These are phyloP conservation scores for Aspergillus avenaceus DNA, from an alignment of 495 filamentous ascomycete species.

Conservation along the genomic window DNA sequence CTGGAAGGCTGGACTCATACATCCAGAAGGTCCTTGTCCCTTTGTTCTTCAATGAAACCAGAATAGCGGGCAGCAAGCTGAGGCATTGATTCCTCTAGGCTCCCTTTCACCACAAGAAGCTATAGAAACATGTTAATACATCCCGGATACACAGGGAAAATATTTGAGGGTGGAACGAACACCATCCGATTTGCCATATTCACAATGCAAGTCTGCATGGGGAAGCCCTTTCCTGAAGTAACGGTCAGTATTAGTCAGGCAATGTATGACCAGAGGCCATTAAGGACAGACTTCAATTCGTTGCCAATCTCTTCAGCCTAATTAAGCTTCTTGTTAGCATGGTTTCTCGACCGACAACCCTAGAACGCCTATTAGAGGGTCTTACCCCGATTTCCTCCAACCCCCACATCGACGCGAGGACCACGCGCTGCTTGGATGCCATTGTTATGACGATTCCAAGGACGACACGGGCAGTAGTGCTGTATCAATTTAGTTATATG, in stretches of 20 bases:
- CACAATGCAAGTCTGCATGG: slow-evolving; percentile 4
- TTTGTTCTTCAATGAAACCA: slow-evolving; percentile 18
- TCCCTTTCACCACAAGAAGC: slow-evolving; percentile 17
- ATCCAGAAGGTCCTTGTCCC: slow-evolving; percentile 22
- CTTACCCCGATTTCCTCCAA: slow-evolving; percentile 24
- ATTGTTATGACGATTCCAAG: slow-evolving; percentile 2
- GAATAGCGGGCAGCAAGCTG: slow-evolving; percentile 8
- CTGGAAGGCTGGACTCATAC: slow-evolving; percentile 10
- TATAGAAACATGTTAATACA: slow-evolving; percentile 3
- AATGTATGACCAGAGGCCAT: background rate
- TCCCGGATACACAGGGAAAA: too few species aligned
- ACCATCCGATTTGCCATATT: slow-evolving; percentile 14
- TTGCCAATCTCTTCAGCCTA: slow-evolving; percentile 18
- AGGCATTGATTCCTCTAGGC: background rate
- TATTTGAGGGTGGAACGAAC: slow-evolving; percentile 8
- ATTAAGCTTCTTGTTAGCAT: background rate
- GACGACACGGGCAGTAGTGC: background rate
- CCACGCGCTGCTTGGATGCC: slow-evolving; percentile 13
- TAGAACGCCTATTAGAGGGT: background rate
- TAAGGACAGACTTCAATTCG: slow-evolving; percentile 8
- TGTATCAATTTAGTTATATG: too few species aligned
- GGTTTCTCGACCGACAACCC: background rate
- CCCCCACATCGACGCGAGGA: slow-evolving; percentile 20
- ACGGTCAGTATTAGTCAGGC: background rate
- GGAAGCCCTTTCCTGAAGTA: slow-evolving; percentile 5